phyloP scores from a whole-genome alignment of 208 protist species.

The Zelonia costaricensis region DNA sequence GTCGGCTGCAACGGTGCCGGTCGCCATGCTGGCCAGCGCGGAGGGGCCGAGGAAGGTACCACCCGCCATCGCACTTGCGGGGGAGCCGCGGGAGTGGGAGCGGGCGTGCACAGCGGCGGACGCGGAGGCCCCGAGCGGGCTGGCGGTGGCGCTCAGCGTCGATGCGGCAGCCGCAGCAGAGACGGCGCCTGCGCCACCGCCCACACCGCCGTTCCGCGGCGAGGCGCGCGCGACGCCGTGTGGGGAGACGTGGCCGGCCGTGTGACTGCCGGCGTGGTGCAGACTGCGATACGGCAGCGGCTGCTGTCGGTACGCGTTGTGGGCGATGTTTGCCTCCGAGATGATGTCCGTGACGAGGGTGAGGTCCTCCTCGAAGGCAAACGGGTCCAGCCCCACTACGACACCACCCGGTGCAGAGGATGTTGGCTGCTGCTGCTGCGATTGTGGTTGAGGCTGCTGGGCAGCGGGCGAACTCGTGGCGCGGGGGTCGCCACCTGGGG shows the following conservation, averaged over 20 bases:
- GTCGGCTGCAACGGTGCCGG: slow-evolving; percentile 24
- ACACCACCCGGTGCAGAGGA: too few species aligned
- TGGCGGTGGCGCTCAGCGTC: neutral
- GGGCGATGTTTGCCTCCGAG: slow-evolving; percentile 32
- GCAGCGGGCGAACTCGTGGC: slow-evolving; percentile 21
- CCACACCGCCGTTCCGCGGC: slow-evolving; percentile 12
- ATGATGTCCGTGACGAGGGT: slow-evolving; percentile 40
- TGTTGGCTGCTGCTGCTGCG: slow-evolving; percentile 2
- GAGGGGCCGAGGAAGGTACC: slow-evolving; percentile 10
- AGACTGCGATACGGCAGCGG: slow-evolving; percentile 20
- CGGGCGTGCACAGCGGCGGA: neutral
- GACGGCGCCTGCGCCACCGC: neutral
- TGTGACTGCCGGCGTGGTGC: slow-evolving; percentile 11
- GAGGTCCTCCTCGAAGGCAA: slow-evolving; percentile 49
- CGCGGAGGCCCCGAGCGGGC: neutral
- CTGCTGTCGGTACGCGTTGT: slow-evolving; percentile 31
- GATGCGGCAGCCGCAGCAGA: slow-evolving; percentile 8
- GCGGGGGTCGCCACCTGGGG: slow-evolving; percentile 25
- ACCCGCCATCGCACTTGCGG: slow-evolving; percentile 3
- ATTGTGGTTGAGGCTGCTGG: slow-evolving; percentile 5
- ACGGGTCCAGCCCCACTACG: slow-evolving; percentile 4
- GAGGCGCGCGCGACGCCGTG: slow-evolving; percentile 18
- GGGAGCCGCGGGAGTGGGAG: slow-evolving; percentile 29
- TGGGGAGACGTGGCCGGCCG: slow-evolving; percentile 18
- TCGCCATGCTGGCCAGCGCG: slow-evolving; percentile 3